phyloP scores from a whole-genome alignment of 768 basidiomycete genomes.

The Xerocomellus chrysenteron region DNA sequence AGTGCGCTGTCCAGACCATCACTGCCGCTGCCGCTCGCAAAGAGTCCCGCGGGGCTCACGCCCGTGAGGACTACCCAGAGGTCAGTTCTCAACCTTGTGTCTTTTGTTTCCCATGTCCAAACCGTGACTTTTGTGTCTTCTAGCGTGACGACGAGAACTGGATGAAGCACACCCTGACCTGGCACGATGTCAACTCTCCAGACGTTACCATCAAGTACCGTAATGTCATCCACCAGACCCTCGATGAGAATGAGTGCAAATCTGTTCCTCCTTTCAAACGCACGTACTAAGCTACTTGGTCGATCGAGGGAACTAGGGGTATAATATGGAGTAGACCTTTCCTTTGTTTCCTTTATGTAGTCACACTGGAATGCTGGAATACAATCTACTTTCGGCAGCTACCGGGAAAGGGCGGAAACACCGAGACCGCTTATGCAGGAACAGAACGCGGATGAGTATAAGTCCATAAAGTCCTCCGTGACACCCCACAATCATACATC shows the following conservation, averaged over 20 bases:
- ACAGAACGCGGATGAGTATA: too few species aligned
- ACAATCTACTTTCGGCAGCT: slow-evolving; percentile 1
- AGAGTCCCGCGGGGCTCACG: slow-evolving; percentile 98
- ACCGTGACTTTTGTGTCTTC: neutral
- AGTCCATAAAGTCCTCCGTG: neutral
- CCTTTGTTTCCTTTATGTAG: slow-evolving; percentile 7
- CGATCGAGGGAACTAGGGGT: neutral
- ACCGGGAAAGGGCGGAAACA: too few species aligned
- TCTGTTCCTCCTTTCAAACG: slow-evolving; percentile 97
- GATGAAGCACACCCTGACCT: slow-evolving; percentile 97
- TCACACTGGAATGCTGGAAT: slow-evolving; percentile 9
- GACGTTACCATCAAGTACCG: slow-evolving; percentile 92
- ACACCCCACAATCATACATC: neutral
- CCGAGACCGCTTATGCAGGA: too few species aligned
- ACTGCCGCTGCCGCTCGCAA: slow-evolving; percentile 89
- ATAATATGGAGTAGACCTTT: slow-evolving; percentile 7
- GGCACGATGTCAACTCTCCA: slow-evolving; percentile 73
- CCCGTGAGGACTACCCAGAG: slow-evolving; percentile 97
- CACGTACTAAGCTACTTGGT: slow-evolving; percentile 58
- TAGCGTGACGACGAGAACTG: slow-evolving; percentile 90
- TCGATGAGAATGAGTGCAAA: slow-evolving; percentile 98
- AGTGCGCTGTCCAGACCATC: slow-evolving; percentile 95
- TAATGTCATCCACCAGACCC: slow-evolving; percentile 75
- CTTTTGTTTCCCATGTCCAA: neutral
- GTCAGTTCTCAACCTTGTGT: slow-evolving; percentile 39